Conservation (phyloP, 129 eudicot genomes). For the Pulicaria dysenterica region DNA sequence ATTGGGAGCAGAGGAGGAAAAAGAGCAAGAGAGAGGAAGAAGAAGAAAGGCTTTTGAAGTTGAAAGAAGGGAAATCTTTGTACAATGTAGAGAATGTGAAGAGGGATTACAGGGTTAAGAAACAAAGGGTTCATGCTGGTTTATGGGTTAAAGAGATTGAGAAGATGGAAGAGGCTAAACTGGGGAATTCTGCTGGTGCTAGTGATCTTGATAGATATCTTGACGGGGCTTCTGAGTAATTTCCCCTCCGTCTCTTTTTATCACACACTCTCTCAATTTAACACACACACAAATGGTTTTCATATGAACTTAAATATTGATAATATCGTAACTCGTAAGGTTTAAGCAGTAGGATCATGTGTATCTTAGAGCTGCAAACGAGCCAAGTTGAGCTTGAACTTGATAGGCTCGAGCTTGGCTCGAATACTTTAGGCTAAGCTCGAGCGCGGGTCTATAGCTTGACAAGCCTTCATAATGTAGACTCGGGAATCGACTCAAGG, state of each 20-base stretch:
- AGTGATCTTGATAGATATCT: slow-evolving; percentile 79
- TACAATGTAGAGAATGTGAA: slow-evolving; percentile 79
- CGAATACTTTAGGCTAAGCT: too few relatives aligned
- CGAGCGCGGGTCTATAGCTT: too few relatives aligned
- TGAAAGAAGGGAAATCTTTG: slow-evolving; percentile 43
- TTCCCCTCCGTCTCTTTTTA: slow-evolving; percentile 1
- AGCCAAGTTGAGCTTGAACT: too few relatives aligned
- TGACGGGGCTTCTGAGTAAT: slow-evolving; percentile 85
- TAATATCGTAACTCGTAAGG: too few relatives aligned
- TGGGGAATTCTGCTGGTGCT: slow-evolving; percentile 50
- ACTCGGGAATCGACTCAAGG: too few relatives aligned
- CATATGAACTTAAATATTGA: not conserved
- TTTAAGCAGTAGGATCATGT: too few relatives aligned
- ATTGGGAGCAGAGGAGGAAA: slow-evolving; percentile 85
- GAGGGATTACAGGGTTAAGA: slow-evolving; percentile 81
- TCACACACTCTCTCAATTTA: not conserved
- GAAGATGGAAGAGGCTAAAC: slow-evolving; percentile 82
- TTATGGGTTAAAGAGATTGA: slow-evolving; percentile 90
- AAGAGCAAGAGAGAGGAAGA: slow-evolving; percentile 36
- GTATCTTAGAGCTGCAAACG: too few relatives aligned
- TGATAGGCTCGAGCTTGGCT: too few relatives aligned
- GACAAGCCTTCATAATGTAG: too few relatives aligned
- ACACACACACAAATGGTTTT: not conserved
- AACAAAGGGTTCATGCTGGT: slow-evolving; percentile 87
- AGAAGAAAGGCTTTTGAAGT: slow-evolving; percentile 21